A percentile compares a stretch with the other conserved stretches of the same genome.
Evolutionary conservation across 2,329 filamentous ascomycete species (phyloP).

Genomic region (Blastomyces parvus): DNA sequence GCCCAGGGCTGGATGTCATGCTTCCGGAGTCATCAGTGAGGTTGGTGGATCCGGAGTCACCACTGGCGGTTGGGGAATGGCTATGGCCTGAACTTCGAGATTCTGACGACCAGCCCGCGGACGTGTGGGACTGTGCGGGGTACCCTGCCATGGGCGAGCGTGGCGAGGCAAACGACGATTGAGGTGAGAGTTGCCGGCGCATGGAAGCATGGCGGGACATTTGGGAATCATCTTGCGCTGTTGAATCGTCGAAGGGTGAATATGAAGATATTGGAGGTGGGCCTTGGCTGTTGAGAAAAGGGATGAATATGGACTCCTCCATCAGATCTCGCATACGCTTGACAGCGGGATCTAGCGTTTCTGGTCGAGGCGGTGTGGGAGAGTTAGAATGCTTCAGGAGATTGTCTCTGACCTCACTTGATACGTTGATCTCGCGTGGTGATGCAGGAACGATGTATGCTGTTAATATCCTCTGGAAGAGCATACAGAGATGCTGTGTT

Average conservation of each 20-base stretch:
- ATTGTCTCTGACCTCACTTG: conserved; percentile 71
- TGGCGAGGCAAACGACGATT: conserved; percentile 16
- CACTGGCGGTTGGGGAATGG: conserved; percentile 25
- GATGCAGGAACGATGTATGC: conserved; percentile 83
- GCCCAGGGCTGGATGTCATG: conserved; percentile 32
- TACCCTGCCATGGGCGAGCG: conserved; percentile 13
- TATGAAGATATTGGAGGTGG: conserved; percentile 33
- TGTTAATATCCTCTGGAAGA: conserved; percentile 82
- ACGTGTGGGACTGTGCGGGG: conserved; percentile 23
- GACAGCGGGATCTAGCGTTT: conserved; percentile 70
- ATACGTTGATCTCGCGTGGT: conserved; percentile 82
- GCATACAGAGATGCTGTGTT: conserved; percentile 60
- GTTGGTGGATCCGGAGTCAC: conserved; percentile 30
- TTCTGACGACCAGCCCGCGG: conserved; percentile 25
- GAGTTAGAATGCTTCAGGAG: conserved; percentile 57
- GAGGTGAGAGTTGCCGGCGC: conserved; percentile 14
- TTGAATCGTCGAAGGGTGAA: conserved; percentile 30
- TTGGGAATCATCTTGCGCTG: conserved; percentile 19
- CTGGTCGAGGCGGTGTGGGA: conserved; percentile 58
- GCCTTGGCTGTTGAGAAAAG: conserved; percentile 67
- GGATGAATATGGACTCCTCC: conserved; percentile 90
- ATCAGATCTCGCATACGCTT: conserved; percentile 89
- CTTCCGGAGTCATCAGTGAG: conserved; percentile 41
- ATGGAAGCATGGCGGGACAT: conserved; percentile 13
- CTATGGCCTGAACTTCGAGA: conserved; percentile 29